Evolutionary conservation across 2,329 filamentous ascomycete species (phyloP).

Genomic region (Mycogone perniciosa): DNA sequence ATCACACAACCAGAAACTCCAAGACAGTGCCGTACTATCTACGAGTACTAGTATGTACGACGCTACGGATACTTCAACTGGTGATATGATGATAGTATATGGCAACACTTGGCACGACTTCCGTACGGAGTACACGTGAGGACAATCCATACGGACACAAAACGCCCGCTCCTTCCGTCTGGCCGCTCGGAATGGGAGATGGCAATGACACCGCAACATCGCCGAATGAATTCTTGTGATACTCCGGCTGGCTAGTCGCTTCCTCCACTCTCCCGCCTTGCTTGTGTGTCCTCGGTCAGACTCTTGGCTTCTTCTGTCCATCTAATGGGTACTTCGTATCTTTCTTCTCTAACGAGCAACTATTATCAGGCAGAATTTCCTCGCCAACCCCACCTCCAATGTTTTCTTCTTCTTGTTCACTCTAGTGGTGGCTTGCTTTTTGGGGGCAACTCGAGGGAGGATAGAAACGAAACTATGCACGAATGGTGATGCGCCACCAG

Average conservation of each 20-base stretch:
- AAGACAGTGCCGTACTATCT: constrained; percentile 3
- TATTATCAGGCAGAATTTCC: not conserved
- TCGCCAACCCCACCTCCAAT: not conserved
- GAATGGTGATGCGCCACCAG: constrained; percentile 9
- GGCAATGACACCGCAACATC: not conserved
- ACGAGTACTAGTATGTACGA: not conserved
- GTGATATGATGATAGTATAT: too few relatives aligned
- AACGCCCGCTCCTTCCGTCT: too few relatives aligned
- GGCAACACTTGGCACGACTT: too few relatives aligned
- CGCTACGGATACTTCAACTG: too few relatives aligned
- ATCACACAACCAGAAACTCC: constrained; percentile 5
- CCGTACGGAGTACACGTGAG: too few relatives aligned
- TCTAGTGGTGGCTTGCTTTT: constrained; percentile 7
- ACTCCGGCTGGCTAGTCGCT: not conserved
- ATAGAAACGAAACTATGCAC: not conserved
- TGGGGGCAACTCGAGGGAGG: constrained; percentile 7
- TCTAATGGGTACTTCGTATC: not conserved
- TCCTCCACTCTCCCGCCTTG: not conserved
- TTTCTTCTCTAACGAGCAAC: not conserved
- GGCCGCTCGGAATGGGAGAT: not conserved
- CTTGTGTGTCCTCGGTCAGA: not conserved
- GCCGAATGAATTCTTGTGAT: not conserved
- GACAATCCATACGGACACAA: too few relatives aligned
- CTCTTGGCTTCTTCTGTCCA: not conserved
- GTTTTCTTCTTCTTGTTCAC: not conserved